These are phyloP conservation scores for Alternaria angustiovoidea DNA, from an alignment of 2,329 filamentous ascomycete genomes.

Conservation along the genomic window DNA sequence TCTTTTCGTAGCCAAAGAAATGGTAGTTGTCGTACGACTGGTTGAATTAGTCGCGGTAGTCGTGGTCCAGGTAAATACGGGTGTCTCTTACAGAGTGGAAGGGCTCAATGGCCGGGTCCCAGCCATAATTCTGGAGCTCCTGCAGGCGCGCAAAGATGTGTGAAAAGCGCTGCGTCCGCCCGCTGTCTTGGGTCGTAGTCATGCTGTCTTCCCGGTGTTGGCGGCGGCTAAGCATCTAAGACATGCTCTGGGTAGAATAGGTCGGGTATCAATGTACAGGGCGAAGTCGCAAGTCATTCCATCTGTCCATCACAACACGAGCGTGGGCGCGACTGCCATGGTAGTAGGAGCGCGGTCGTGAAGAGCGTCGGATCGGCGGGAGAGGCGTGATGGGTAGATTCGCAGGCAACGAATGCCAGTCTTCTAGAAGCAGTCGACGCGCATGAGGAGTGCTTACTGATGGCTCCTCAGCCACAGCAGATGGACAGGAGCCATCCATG, in stretches of 20 bases:
- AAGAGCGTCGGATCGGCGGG: background rate
- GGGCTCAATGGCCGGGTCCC: conserved; percentile 53
- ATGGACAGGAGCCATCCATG: background rate
- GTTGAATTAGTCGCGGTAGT: conserved; percentile 12
- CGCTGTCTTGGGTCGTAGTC: conserved; percentile 12
- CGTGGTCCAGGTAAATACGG: too few relatives aligned
- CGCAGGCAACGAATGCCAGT: conserved; percentile 2
- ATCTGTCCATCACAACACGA: conserved; percentile 3
- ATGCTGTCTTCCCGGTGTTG: conserved; percentile 28
- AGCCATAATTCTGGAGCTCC: conserved; percentile 52
- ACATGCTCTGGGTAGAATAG: conserved; percentile 18
- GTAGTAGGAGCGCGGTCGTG: conserved; percentile 4
- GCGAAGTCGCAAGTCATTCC: background rate
- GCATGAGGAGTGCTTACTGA: conserved; percentile 24
- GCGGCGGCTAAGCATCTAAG: background rate
- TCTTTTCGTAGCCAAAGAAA: conserved; percentile 53
- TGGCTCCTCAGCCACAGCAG: conserved; percentile 20
- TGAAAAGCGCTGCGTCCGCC: conserved; percentile 37
- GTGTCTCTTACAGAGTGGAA: conserved; percentile 56
- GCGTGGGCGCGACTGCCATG: conserved; percentile 10
- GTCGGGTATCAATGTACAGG: background rate
- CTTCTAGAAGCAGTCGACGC: background rate
- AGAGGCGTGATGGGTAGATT: conserved; percentile 5
- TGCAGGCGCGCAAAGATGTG: conserved; percentile 46
- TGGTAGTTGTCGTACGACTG: conserved; percentile 88